Evolutionary conservation across 768 basidiomycete species (phyloP), one percentile per base, ranked within the genome.

Genomic region (Lactarius evosmus): DNA sequence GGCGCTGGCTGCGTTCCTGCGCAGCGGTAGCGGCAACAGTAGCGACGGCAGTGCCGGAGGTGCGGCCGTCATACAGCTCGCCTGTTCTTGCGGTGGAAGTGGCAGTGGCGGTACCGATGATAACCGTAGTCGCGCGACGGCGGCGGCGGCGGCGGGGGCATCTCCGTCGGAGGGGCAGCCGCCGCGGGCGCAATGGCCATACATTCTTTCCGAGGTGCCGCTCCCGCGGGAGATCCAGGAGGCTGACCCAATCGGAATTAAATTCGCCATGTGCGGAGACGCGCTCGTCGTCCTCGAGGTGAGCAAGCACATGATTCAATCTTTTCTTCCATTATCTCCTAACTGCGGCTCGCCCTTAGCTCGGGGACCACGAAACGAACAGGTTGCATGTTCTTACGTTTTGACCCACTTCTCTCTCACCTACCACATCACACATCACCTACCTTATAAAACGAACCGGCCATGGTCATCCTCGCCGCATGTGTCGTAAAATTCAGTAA

Each of bases 201-300:
- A 30, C 29, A 16, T 60, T 17, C 36, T 36, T 41, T 52, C 50
- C 3, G 51, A 52, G n/a, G 50, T 38, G 2, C n/a, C 36, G 8
- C 59, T 53, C 9, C 59, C 59, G 25, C 25, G 12, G 25, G 58
- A 50, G 16, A 51, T 51, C n/a, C 58, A 60, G 12, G 58, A 53
- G 12, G 60, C 40, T 25, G 51, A 60, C 49, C 49, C 58, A 19
- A 32, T 60, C 25, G 58, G 58, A 2, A 38, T 59, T 46, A 59
- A 50, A 27, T 34, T 59, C 12, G 54, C 54, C 11, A 53, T 53
- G 52, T 59, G 58, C 32, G 58, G 44, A 25, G 58, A 59, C n/a
- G 58, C 34, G 16, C 49, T 38, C 6, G 58, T 54, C 60, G 29
- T 54, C 9, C 41, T 53, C 30, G 51, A 61, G 52, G 51, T 61